phyloP scores from a whole-genome alignment of 441 rosid species.

The Biscutella laevigata region DNA sequence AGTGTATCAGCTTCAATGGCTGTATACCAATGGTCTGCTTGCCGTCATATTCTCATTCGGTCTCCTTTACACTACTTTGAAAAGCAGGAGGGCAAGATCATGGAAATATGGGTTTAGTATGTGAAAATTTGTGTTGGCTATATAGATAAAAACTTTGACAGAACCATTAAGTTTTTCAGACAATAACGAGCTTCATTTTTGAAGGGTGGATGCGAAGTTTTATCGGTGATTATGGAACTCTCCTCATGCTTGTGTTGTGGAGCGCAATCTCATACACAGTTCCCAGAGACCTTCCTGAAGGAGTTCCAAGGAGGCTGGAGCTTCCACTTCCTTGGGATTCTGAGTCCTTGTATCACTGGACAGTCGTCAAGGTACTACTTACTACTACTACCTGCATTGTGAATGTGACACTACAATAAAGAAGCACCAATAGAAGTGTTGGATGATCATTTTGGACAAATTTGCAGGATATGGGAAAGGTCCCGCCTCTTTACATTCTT shows the following conservation, averaged over 20 bases:
- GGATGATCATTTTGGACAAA: not conserved
- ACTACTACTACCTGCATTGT: not conserved
- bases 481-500: constrained; percentile 50
- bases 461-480: constrained; percentile 73
- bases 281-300: constrained; percentile 47
- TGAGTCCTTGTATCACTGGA: constrained; percentile 62
- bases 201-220: constrained; percentile 68
- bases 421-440: not conserved
- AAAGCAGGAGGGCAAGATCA: constrained; percentile 64
- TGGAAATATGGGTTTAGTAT: constrained; percentile 75
- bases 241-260: constrained; percentile 69
- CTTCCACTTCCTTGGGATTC: constrained; percentile 69
- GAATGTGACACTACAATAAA: not conserved
- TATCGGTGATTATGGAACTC: constrained; percentile 75
- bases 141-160: not conserved
- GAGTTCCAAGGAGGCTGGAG: constrained; percentile 70
- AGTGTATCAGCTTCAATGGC: constrained; percentile 60
- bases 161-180: not conserved
- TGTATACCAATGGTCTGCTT: constrained; percentile 65
- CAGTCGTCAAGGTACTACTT: constrained; percentile 53
- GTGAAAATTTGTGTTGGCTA: not conserved
- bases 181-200: constrained; percentile 7
- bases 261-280: constrained; percentile 43
- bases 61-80: constrained; percentile 48
- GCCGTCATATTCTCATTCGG: constrained; percentile 66